phyloP scores from a whole-genome alignment of 306 rosid species.

The Alnus rubra region DNA sequence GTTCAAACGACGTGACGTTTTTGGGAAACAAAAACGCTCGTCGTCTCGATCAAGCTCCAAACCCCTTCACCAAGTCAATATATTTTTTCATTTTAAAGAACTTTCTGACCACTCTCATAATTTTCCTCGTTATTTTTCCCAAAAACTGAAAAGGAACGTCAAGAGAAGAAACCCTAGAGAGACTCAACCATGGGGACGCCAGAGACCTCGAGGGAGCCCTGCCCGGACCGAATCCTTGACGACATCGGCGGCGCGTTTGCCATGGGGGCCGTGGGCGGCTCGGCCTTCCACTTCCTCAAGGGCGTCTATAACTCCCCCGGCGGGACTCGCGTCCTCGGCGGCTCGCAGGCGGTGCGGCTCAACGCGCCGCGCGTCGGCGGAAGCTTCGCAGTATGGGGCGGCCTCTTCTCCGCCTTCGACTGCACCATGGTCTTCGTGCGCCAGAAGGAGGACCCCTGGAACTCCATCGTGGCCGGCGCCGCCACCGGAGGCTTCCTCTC shows the following conservation, averaged over 20 bases:
- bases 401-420: conserved; percentile 82
- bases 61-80: neutral
- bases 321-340: conserved; percentile 66
- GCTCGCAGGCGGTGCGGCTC: conserved; percentile 78
- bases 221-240: conserved; percentile 86
- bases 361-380: conserved; percentile 89
- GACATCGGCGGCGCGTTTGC: conserved; percentile 93
- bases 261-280: conserved; percentile 92
- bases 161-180: neutral
- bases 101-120: too few species aligned
- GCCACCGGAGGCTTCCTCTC: conserved; percentile 87
- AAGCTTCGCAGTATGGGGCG: conserved; percentile 90
- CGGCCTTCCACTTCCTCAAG: conserved; percentile 79
- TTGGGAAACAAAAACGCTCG: neutral
- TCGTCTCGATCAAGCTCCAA: neutral
- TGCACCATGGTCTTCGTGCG: conserved; percentile 81
- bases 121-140: neutral
- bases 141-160: neutral
- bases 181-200: conserved; percentile 68
- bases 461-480: conserved; percentile 79
- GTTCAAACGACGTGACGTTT: neutral
- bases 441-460: conserved; percentile 96
- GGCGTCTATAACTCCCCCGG: conserved; percentile 75
- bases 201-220: conserved; percentile 79
- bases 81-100: too few species aligned